Percentiles rank a stretch among this genome's conserved stretches.
Evolutionary conservation across 805 yeast genomes (phyloP).

Genomic region (Pichia scutulata): DNA sequence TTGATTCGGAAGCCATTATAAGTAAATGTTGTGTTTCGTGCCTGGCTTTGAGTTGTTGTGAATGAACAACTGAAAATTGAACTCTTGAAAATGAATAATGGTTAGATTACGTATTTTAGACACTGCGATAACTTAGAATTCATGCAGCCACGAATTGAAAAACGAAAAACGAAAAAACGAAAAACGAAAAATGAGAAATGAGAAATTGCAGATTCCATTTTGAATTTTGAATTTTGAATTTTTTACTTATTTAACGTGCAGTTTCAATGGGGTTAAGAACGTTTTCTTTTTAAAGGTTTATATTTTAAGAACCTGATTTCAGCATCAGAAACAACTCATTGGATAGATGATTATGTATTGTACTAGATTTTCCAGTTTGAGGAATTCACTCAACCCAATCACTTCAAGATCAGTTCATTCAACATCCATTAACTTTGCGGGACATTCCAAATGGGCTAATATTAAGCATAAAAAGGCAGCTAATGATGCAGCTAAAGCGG

Average conservation of each 20-base stretch:
- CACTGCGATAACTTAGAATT: not conserved
- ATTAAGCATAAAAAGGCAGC: constrained; percentile 92
- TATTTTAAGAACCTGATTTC: too few species aligned
- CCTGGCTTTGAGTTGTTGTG: not conserved
- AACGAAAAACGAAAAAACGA: too few species aligned
- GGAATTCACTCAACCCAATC: not conserved
- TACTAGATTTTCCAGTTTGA: not conserved
- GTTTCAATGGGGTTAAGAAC: not conserved
- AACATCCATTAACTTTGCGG: constrained; percentile 35
- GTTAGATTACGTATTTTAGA: not conserved
- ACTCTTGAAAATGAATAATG: not conserved
- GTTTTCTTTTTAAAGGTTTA: too few species aligned
- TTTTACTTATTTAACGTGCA: not conserved
- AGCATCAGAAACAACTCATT: not conserved
- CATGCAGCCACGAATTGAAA: not conserved
- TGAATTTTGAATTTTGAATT: too few species aligned
- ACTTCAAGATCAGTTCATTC: constrained; percentile 3
- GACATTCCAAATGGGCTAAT: constrained; percentile 94
- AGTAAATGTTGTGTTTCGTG: not conserved
- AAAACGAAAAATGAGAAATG: too few species aligned
- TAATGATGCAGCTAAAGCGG: constrained; percentile 74
- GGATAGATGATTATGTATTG: not conserved
- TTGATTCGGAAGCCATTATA: constrained; percentile 9
- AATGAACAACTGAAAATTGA: not conserved
- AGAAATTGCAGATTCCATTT: too few species aligned